phyloP scores from a whole-genome alignment of 2,329 filamentous ascomycete genomes.

The Sporothrix variecibatus region DNA sequence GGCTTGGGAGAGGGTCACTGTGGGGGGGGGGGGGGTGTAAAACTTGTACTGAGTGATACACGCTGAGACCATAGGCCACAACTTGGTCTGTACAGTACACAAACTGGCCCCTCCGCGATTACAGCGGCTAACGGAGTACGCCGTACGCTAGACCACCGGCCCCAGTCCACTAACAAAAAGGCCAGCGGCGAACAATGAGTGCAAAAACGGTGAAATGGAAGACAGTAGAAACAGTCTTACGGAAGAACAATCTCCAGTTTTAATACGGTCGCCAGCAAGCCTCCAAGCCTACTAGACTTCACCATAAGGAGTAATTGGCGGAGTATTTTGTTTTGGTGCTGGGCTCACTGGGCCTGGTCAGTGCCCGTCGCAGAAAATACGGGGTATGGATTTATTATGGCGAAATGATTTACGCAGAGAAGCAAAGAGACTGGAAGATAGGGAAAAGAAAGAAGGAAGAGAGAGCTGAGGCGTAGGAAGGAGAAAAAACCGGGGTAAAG shows the following conservation, averaged over 20 bases:
- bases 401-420: not conserved
- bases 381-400: not conserved
- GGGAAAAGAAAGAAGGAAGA: not conserved
- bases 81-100: no score
- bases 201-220: not conserved
- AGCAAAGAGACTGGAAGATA: not conserved
- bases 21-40: not conserved
- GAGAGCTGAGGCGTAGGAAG: not conserved
- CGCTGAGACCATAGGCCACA: no score
- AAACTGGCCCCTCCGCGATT: no score
- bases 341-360: not conserved
- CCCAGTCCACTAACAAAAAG: not conserved
- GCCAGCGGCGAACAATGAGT: not conserved
- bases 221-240: not conserved
- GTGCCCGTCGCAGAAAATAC: conserved; percentile 1
- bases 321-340: not conserved
- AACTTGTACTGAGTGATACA: not conserved
- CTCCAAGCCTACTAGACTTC: no score
- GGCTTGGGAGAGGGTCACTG: not conserved
- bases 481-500: not conserved
- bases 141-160: not conserved
- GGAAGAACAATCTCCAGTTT: not conserved
- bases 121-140: conserved; percentile 12
- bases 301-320: conserved; percentile 9
- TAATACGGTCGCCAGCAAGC: not conserved